These are phyloP conservation scores for Groenewaldozyma tartarivorans DNA, from an alignment of 805 yeast genomes.

Conservation along the genomic window DNA sequence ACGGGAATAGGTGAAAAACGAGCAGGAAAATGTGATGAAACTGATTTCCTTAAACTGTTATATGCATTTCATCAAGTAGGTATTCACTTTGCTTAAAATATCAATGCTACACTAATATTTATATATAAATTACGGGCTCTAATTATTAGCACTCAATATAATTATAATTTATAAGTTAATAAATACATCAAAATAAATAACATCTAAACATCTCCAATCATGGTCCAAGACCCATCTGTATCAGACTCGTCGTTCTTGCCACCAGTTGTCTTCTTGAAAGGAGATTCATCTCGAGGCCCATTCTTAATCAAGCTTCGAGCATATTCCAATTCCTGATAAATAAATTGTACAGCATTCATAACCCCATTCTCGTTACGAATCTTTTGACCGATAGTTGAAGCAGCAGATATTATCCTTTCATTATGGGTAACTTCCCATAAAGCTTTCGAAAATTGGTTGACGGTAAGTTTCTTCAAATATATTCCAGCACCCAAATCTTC, in stretches of 20 bases:
- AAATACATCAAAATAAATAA: slow-evolving; percentile 1
- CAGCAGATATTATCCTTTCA: slow-evolving; percentile 56
- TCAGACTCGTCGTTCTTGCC: slow-evolving; percentile 3
- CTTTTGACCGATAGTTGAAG: slow-evolving; percentile 48
- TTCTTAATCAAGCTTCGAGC: slow-evolving; percentile 40
- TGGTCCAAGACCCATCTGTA: slow-evolving; percentile 14
- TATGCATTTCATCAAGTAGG: slow-evolving; percentile 97
- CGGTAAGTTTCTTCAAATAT: slow-evolving; percentile 56
- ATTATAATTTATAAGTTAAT: neutral
- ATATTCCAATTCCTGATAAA: slow-evolving; percentile 75
- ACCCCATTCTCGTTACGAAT: slow-evolving; percentile 79
- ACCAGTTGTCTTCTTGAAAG: neutral
- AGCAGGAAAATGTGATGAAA: slow-evolving; percentile 91
- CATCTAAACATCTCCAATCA: slow-evolving; percentile 6
- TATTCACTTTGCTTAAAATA: slow-evolving; percentile 73
- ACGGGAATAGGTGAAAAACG: slow-evolving; percentile 80
- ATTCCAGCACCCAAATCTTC: slow-evolving; percentile 87
- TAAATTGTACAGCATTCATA: slow-evolving; percentile 57
- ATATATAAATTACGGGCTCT: neutral
- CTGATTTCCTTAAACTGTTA: slow-evolving; percentile 71
- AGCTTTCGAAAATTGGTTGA: slow-evolving; percentile 54
- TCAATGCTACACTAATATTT: neutral
- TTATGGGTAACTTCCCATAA: slow-evolving; percentile 59
- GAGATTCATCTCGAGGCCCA: neutral
- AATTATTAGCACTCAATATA: slow-evolving; percentile 4